Evolutionary conservation across 2,329 filamentous ascomycete genomes (phyloP), one percentile per base, ranked within the genome.

Genomic region (Penicillium sp.): DNA sequence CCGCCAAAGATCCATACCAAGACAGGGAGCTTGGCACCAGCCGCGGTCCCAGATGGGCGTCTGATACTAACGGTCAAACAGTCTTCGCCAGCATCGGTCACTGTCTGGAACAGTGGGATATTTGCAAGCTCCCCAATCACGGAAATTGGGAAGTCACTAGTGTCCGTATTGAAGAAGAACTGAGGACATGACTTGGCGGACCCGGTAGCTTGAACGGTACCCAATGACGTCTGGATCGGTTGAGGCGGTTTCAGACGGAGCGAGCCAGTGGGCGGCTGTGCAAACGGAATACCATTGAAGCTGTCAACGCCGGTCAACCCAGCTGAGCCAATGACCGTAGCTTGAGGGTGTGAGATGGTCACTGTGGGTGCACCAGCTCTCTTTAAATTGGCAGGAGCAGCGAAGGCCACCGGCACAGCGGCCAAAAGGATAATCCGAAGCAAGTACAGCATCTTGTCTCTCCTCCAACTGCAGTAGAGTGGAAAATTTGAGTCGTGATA

Each of bases 241-340:
- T 86, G 82, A 0, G 91, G 91, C 6, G 89, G 87, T 69, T 84
- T 87, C 36, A 95, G 82, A 16, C 91, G 86, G 24, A 91, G 78
- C 3, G 79, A 72, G 0, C 88, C 89, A 0, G 84, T 81, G 0
- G 90, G 90, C 1, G 89, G 83, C 61, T 90, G 79, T 2, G 90
- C 89, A 69, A 87, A 95, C 3, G 90, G 90, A 56, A 95, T 91
- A 22, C 87, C 89, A 56, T 83, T 86, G 77, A 91, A 93, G 27
- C 80, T 84, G 58, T 94, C 90, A 19, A 91, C 81, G 27, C 75
- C 74, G 2, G 71, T 50, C 2, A 50, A 67, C 2, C 73, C 69
- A 59, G 65, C 75, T 56, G 39, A 66, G 10, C 71, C 73, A 18
- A 73, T 71, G 36, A 90, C 76, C 4, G 83, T 88, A 39, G 85